Conservation (phyloP, 805 yeast genomes). For the Candida vaughaniae region DNA sequence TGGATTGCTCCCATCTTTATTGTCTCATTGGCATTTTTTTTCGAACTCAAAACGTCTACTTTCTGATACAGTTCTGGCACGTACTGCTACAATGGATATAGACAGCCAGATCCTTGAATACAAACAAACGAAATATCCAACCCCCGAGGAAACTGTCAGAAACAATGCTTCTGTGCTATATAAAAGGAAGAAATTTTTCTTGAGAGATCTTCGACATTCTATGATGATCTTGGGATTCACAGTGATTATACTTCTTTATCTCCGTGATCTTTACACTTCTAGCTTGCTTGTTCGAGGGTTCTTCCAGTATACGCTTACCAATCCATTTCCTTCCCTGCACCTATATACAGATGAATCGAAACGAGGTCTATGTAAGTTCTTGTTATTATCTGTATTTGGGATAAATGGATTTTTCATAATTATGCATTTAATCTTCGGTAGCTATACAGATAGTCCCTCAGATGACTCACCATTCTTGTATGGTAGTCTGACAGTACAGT, state of each 20-base stretch:
- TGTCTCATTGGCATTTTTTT: no score
- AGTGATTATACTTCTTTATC: slow-evolving; percentile 35
- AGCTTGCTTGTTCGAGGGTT: slow-evolving; percentile 25
- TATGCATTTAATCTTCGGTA: slow-evolving; percentile 29
- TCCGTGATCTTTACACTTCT: slow-evolving; percentile 41
- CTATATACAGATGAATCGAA: slow-evolving; percentile 24
- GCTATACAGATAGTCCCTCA: slow-evolving; percentile 14
- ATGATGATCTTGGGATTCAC: slow-evolving; percentile 36
- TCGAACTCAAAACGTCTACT: no score
- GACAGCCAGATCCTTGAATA: slow-evolving; percentile 26
- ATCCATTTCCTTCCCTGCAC: slow-evolving; percentile 24
- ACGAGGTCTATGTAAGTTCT: slow-evolving; percentile 24
- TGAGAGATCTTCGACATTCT: slow-evolving; percentile 31
- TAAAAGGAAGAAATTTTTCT: slow-evolving; percentile 41
- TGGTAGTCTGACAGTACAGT: slow-evolving; percentile 36
- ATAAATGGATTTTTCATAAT: slow-evolving; percentile 23
- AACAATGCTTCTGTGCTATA: slow-evolving; percentile 43
- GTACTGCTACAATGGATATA: slow-evolving; percentile 5
- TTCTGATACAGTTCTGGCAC: no score
- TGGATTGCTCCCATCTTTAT: no score
- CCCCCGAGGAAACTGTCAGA: slow-evolving; percentile 36
- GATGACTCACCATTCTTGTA: slow-evolving; percentile 21
- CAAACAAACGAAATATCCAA: slow-evolving; percentile 29
- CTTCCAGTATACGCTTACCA: slow-evolving; percentile 26
- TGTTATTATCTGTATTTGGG: slow-evolving; percentile 23